Evolutionary conservation across 1,139 yeast genomes (phyloP).

Genomic region (Lizanozyma gosingica): DNA sequence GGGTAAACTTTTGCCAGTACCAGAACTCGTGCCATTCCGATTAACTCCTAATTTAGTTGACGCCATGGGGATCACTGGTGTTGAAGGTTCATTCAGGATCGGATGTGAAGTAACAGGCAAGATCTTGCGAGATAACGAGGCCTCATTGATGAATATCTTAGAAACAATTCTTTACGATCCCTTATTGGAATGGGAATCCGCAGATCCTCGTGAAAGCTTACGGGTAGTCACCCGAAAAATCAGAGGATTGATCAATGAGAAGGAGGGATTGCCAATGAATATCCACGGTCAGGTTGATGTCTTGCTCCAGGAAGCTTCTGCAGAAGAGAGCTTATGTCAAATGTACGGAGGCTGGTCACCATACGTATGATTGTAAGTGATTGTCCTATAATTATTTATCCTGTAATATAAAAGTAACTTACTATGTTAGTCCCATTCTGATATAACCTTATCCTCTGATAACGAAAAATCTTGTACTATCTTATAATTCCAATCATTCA

Average conservation of each 20-base stretch:
- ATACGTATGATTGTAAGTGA: constrained; percentile 30
- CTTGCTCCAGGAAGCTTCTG: constrained; percentile 75
- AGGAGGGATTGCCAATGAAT: constrained; percentile 80
- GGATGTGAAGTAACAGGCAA: constrained; percentile 80
- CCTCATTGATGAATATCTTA: constrained; percentile 81
- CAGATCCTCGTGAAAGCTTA: constrained; percentile 60
- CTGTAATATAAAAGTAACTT: too few relatives aligned
- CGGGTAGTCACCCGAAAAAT: constrained; percentile 69
- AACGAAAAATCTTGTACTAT: too few relatives aligned
- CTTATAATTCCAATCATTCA: background rate
- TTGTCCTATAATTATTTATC: too few relatives aligned
- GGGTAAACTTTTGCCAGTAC: constrained; percentile 58
- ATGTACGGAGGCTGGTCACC: constrained; percentile 98
- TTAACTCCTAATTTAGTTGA: constrained; percentile 82
- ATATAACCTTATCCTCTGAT: too few relatives aligned
- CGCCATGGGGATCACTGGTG: constrained; percentile 85
- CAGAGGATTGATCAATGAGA: constrained; percentile 68
- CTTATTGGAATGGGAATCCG: constrained; percentile 59
- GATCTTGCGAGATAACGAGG: constrained; percentile 70
- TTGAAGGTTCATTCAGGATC: constrained; percentile 82
- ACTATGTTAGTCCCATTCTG: too few relatives aligned
- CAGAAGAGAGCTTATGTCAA: constrained; percentile 58
- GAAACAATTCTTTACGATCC: constrained; percentile 94
- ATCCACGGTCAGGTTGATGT: constrained; percentile 91
- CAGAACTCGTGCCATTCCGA: constrained; percentile 92